Evolutionary conservation across 176 grass and related monocot species (phyloP), one percentile per base, ranked within the genome.

Genomic region (Saccharum officinarum): DNA sequence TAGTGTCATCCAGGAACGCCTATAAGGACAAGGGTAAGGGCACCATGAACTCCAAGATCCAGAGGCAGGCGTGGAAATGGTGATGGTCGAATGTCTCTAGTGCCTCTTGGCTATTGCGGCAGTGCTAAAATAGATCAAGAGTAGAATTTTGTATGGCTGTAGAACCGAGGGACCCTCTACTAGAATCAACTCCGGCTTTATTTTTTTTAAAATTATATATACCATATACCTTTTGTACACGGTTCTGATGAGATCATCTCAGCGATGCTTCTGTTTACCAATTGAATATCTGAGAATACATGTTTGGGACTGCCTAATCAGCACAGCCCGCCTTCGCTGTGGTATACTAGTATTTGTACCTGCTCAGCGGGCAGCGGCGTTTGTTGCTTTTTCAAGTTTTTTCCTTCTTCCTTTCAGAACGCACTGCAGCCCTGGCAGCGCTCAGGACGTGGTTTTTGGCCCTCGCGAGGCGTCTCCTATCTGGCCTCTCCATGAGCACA

Each of bases 1-100:
- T 75, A 1, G 1, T 86, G 9, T 54, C 85, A 20, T 95, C 96
- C 10, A 89, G 96, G 83, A 98, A 98, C 54, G 36, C 89, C 66
- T 95, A 94, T 34, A 95, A 98, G 90, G 89, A 95, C 77, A 98
- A 95, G 79, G 97, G 90, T 1, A 98, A 95, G 86, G 89, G 86
- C 9, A 90, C 91, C 42, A 86, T 92, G 83, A 96, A 96, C 83
- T 98, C 91, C 42, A 98, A 96, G 85, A 86, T 94, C 47, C 89
- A 98, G 75, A 94, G 88, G 74, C 89, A 95, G 76, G 75, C 83
- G 2, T 91, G 82, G 71, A 77, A 94, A 3, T 95, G 89, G 93
- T 95, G 73, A 92, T 76, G 17, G 39, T 36, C 61, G 11, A 33
- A 33, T 30, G 41, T 26, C 60, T 50, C 7, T 4, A 4, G 30